A percentile compares a stretch with the other conserved stretches of the same genome.
Evolutionary conservation across 306 rosid species (phyloP).

Genomic region (Delonix regia): DNA sequence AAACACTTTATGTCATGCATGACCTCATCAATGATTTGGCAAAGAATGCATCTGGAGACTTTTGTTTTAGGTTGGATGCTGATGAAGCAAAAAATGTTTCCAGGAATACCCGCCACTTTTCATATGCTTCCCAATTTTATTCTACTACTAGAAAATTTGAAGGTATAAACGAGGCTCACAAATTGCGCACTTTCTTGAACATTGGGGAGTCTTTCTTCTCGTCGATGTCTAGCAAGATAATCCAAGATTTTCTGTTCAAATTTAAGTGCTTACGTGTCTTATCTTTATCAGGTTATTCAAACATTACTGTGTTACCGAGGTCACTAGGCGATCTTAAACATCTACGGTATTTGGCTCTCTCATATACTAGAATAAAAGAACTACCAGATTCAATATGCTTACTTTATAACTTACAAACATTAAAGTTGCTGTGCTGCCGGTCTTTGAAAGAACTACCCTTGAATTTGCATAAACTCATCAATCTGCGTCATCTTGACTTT

Average conservation of each 20-base stretch:
- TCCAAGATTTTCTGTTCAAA: background rate
- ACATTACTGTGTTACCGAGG: background rate
- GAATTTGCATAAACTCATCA: background rate
- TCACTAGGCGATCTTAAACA: conserved; percentile 25
- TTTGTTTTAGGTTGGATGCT: background rate
- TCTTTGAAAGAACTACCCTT: background rate
- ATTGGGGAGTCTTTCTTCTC: too few relatives aligned
- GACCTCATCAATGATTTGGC: conserved; percentile 48
- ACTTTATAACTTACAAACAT: background rate
- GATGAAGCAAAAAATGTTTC: background rate
- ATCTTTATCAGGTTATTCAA: background rate
- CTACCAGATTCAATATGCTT: background rate
- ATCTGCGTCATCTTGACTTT: background rate
- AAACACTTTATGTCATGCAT: conserved; percentile 33
- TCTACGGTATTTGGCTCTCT: background rate
- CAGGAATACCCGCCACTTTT: conserved; percentile 34
- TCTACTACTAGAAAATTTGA: too few relatives aligned
- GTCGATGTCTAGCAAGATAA: background rate
- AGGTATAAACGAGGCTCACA: background rate
- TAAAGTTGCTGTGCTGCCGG: background rate
- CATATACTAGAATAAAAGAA: background rate
- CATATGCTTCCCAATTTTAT: background rate
- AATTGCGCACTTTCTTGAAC: background rate
- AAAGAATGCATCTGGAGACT: conserved; percentile 26
- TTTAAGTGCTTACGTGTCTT: background rate